Evolutionary conservation across 768 basidiomycete species (phyloP), one percentile per base, ranked within the genome.

Genomic region (Amanita rimosa): DNA sequence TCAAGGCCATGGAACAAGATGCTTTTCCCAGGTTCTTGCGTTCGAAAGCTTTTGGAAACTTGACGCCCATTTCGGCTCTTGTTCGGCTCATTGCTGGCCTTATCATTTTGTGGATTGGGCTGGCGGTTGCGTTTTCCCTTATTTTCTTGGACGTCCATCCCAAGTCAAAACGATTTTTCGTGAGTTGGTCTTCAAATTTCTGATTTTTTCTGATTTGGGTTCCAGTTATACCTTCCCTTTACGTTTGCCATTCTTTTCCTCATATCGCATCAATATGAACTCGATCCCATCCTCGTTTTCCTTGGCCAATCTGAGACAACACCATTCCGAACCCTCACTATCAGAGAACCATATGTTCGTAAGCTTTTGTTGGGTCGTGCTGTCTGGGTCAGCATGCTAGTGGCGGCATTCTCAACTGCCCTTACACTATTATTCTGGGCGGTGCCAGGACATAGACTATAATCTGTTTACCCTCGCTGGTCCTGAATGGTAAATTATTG

Each of bases 41-140:
- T 51, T 83, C 90, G 2, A 99, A 98, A 68, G 94, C 94, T n/a
- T 98, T 97, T 60, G 91, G 92, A 24, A 99, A 98, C 64, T 69
- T 99, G 46, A 97, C 96, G 2, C 92, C 94, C 14, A 74, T 96
- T 55, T 87, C 87, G 17, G 82, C 89, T 0, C 76, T 96, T 46
- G 83, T 93, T 14, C 75, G 95, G 50, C 79, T 99, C 50, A 78
- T 93, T 49, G 67, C 79, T 2, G 96, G 96, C 0, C 68, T 99
- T 33, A 68, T 97, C 53, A 72, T 81, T 37, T 78, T 98, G 10
- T 98, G 96, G 95, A 83, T 91, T n/a, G 94, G 83, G n/a, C 78
- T 98, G 13, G 83, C 92, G 3, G 78, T 78, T 29, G 94, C 78
- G 0, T 96, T 98, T 65, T 80, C 92, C 3, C 79, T 98, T 55